Evolutionary conservation across 2,329 filamentous ascomycete species (phyloP).

Genomic region (Aspergillus oerlinghausenensis): DNA sequence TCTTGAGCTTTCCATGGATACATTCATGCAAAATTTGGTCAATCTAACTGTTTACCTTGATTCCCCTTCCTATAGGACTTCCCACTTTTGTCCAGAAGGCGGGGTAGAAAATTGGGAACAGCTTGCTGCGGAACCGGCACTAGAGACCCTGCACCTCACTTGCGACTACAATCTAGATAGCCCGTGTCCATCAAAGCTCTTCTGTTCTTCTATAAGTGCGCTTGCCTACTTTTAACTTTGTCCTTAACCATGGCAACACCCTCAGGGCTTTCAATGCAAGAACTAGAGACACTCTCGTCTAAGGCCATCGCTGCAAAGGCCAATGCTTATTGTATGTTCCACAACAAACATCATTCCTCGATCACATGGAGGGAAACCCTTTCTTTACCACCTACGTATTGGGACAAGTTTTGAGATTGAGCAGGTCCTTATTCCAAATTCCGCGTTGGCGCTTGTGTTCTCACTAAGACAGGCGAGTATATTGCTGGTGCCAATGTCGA

Average conservation of each 20-base stretch:
- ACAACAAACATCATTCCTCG: neutral
- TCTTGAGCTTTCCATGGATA: neutral
- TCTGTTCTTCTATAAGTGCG: neutral
- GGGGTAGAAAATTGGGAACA: neutral
- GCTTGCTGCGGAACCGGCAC: neutral
- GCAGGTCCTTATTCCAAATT: slow-evolving; percentile 81
- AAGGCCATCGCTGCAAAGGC: slow-evolving; percentile 68
- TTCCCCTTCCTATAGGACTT: neutral
- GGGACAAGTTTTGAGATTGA: neutral
- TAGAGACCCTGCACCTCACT: neutral
- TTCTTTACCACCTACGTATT: neutral
- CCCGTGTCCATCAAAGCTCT: neutral
- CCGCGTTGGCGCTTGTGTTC: slow-evolving; percentile 78
- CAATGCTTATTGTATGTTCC: slow-evolving; percentile 68
- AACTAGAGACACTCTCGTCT: slow-evolving; percentile 61
- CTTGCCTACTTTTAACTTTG: neutral
- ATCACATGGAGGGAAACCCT: neutral
- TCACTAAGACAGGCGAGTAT: slow-evolving; percentile 54
- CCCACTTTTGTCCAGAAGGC: neutral
- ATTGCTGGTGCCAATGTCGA: slow-evolving; percentile 84
- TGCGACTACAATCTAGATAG: neutral
- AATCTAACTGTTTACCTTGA: neutral
- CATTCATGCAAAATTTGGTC: neutral
- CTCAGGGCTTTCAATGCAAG: slow-evolving; percentile 50
- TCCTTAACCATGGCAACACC: slow-evolving; percentile 19